A percentile compares a stretch with the other conserved stretches of the same genome.
phyloP scores from a whole-genome alignment of 1,284 basidiomycete species.

The Pulchroboletus neoregius region DNA sequence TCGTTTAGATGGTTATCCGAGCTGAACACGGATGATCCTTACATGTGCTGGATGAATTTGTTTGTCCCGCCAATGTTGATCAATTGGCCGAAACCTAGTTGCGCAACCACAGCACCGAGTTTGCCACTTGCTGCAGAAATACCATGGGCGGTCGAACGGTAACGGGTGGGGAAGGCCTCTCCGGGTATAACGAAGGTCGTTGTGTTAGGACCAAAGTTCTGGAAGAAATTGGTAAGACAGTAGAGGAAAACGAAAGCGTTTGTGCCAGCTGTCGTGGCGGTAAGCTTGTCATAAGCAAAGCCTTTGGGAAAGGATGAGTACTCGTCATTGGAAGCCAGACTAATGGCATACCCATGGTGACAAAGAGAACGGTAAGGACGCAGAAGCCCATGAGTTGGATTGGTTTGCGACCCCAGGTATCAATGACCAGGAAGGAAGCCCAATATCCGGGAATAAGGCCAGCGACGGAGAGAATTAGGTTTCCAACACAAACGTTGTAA shows the following conservation, averaged over 20 bases:
- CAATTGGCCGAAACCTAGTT: slow-evolving; percentile 53
- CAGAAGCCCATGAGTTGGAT: slow-evolving; percentile 60
- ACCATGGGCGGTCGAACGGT: slow-evolving; percentile 67
- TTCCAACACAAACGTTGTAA: slow-evolving; percentile 33
- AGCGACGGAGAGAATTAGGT: slow-evolving; percentile 49
- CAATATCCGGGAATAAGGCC: slow-evolving; percentile 54
- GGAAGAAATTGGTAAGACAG: slow-evolving; percentile 55
- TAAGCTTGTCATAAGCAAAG: slow-evolving; percentile 55
- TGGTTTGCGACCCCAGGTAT: slow-evolving; percentile 49
- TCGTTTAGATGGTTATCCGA: neutral
- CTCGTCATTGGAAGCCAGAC: neutral
- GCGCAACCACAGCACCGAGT: slow-evolving; percentile 65
- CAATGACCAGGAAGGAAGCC: slow-evolving; percentile 47
- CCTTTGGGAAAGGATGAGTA: slow-evolving; percentile 34
- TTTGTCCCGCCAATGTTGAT: slow-evolving; percentile 48
- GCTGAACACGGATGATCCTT: slow-evolving; percentile 13
- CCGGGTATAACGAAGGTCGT: slow-evolving; percentile 71
- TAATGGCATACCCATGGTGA: slow-evolving; percentile 41
- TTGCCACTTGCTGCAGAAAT: slow-evolving; percentile 70
- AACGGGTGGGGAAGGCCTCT: slow-evolving; percentile 72
- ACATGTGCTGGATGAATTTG: slow-evolving; percentile 39
- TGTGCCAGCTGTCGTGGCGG: slow-evolving; percentile 33
- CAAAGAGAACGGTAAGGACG: slow-evolving; percentile 50
- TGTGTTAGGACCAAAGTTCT: slow-evolving; percentile 66
- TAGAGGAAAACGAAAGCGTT: slow-evolving; percentile 62